A percentile compares a stretch with the other conserved stretches of the same genome.
Conservation (phyloP, 2,329 filamentous ascomycete genomes). For the Elsinoe perseae region DNA sequence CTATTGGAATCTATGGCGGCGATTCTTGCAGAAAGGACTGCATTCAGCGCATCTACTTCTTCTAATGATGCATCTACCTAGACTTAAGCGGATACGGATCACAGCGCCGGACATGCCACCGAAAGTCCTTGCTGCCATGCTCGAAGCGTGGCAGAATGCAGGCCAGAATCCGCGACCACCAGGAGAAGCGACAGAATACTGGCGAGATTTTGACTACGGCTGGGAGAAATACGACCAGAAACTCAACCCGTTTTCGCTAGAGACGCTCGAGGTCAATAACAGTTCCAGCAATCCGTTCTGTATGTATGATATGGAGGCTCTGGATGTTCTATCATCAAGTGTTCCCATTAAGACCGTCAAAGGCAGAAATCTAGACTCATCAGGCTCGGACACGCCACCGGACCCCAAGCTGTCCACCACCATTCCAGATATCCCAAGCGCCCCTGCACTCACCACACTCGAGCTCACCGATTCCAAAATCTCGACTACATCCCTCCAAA, state of each 20-base stretch:
- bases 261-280: neutral
- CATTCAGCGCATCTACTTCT: neutral
- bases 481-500: neutral
- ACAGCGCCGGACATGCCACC: neutral
- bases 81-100: slow-evolving; percentile 4
- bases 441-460: neutral
- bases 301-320: neutral
- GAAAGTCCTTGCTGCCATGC: neutral
- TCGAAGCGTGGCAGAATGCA: neutral
- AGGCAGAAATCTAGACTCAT: neutral
- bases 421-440: neutral
- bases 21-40: neutral
- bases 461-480: slow-evolving; percentile 9
- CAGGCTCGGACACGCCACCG: neutral
- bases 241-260: neutral
- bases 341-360: neutral
- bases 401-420: neutral
- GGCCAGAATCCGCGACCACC: neutral
- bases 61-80: slow-evolving; percentile 2
- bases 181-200: neutral
- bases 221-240: neutral
- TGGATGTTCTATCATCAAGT: neutral
- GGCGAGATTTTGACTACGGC: neutral
- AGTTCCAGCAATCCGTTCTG: neutral
- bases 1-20: neutral